These are phyloP conservation scores for Adenanthera pavonina DNA, from an alignment of 306 rosid species.

Conservation along the genomic window DNA sequence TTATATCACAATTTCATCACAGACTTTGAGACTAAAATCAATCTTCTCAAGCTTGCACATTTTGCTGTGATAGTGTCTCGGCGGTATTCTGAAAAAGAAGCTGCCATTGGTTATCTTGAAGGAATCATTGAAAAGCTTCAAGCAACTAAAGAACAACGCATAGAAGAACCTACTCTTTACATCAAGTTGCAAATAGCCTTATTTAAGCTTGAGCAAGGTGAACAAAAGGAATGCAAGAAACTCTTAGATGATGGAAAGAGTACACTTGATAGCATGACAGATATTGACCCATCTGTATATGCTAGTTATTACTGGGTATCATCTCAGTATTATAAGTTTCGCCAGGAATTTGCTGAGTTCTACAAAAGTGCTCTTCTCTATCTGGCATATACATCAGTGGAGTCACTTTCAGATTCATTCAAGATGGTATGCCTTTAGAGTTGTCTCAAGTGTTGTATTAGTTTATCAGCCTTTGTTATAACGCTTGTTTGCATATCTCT, in stretches of 20 bases:
- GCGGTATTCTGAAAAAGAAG: constrained; percentile 93
- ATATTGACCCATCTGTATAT: constrained; percentile 95
- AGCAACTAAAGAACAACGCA: constrained; percentile 87
- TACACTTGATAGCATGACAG: constrained; percentile 96
- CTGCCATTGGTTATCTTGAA: constrained; percentile 85
- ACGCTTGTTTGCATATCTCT: not conserved
- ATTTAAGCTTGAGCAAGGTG: constrained; percentile 87
- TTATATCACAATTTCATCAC: constrained; percentile 96
- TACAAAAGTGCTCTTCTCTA: constrained; percentile 98
- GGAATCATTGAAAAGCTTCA: constrained; percentile 92
- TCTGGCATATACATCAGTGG: constrained; percentile 95
- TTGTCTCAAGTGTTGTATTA: constrained; percentile 25
- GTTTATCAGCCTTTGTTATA: not conserved
- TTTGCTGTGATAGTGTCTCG: constrained; percentile 97
- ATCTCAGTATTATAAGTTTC: constrained; percentile 82
- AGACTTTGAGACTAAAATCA: constrained; percentile 96
- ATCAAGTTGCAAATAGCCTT: constrained; percentile 92
- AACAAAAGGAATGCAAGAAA: constrained; percentile 88
- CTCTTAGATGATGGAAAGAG: constrained; percentile 94
- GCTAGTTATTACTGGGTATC: constrained; percentile 98
- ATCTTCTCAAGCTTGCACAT: constrained; percentile 99
- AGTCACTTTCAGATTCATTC: constrained; percentile 95
- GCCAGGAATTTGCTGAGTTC: constrained; percentile 98
- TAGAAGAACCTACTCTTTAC: constrained; percentile 89
- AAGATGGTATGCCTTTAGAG: constrained; percentile 70